Evolutionary conservation across 2,329 filamentous ascomycete genomes (phyloP).

Genomic region (Tolypocladium album): DNA sequence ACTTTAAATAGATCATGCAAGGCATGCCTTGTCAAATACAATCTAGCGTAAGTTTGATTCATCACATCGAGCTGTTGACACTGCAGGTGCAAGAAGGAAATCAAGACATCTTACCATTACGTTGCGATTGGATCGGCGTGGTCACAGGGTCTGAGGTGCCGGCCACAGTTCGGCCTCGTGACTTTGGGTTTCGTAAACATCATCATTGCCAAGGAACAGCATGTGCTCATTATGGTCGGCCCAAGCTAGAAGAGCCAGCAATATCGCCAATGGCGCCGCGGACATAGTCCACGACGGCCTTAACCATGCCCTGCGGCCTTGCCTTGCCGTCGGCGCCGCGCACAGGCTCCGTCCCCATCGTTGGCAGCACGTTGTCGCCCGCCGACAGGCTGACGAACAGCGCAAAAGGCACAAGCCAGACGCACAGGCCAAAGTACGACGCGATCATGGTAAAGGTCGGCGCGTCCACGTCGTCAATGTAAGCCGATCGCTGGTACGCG

Average conservation of each 20-base stretch:
- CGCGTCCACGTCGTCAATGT: constrained; percentile 52
- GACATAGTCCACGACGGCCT: constrained; percentile 50
- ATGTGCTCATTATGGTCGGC: constrained; percentile 7
- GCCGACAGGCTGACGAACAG: constrained; percentile 91
- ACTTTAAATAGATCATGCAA: constrained; percentile 22
- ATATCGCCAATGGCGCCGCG: constrained; percentile 41
- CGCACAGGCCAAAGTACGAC: constrained; percentile 89
- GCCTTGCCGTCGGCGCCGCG: constrained; percentile 34
- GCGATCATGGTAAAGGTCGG: constrained; percentile 91
- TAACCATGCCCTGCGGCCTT: constrained; percentile 54
- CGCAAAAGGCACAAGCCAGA: constrained; percentile 93
- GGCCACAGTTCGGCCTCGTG: neutral
- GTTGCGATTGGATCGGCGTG: neutral
- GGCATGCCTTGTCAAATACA: constrained; percentile 31
- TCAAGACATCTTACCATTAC: constrained; percentile 4
- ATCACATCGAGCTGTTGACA: constrained; percentile 19
- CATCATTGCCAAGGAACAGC: neutral
- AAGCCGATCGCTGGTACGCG: constrained; percentile 47
- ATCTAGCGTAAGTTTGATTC: constrained; percentile 33
- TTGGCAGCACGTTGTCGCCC: constrained; percentile 88
- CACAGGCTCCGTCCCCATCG: constrained; percentile 61
- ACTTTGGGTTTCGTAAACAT: neutral
- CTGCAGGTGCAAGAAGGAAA: neutral
- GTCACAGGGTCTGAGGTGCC: neutral
- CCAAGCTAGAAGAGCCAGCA: constrained; percentile 15